Evolutionary conservation across 371 early-diverging fungal species (phyloP).

Genomic region (Neoconidiobolus thromboides): DNA sequence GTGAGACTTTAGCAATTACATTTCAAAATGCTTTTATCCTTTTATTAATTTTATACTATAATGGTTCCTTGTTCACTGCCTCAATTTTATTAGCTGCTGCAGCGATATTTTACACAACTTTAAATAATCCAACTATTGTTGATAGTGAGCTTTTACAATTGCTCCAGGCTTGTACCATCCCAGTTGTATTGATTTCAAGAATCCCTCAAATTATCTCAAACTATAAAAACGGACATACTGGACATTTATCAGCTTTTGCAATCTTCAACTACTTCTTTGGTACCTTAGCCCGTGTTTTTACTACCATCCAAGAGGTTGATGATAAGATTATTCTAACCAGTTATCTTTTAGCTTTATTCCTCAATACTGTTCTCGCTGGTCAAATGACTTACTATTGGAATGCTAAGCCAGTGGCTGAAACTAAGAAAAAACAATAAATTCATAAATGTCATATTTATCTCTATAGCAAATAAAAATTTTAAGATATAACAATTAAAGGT

Average conservation of each 20-base stretch:
- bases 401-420: background rate
- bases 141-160: conserved; percentile 24
- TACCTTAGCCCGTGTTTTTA: conserved; percentile 69
- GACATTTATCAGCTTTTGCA: conserved; percentile 79
- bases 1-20: conserved; percentile 62
- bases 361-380: conserved; percentile 55
- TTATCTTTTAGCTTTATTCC: conserved; percentile 37
- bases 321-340: conserved; percentile 53
- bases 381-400: conserved; percentile 63
- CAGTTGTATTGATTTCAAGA: conserved; percentile 52
- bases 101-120: conserved; percentile 17
- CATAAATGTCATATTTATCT: too few relatives aligned
- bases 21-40: conserved; percentile 61
- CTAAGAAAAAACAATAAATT: background rate
- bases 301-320: conserved; percentile 73
- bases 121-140: conserved; percentile 23
- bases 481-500: too few relatives aligned
- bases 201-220: conserved; percentile 75
- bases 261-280: conserved; percentile 70
- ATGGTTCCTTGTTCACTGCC: conserved; percentile 19
- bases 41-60: conserved; percentile 43
- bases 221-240: conserved; percentile 54
- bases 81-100: conserved; percentile 15
- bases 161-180: conserved; percentile 63
- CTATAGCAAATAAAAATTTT: too few relatives aligned